Evolutionary conservation across 2,329 filamentous ascomycete species (phyloP).

Genomic region (Tolypocladium capitatum): DNA sequence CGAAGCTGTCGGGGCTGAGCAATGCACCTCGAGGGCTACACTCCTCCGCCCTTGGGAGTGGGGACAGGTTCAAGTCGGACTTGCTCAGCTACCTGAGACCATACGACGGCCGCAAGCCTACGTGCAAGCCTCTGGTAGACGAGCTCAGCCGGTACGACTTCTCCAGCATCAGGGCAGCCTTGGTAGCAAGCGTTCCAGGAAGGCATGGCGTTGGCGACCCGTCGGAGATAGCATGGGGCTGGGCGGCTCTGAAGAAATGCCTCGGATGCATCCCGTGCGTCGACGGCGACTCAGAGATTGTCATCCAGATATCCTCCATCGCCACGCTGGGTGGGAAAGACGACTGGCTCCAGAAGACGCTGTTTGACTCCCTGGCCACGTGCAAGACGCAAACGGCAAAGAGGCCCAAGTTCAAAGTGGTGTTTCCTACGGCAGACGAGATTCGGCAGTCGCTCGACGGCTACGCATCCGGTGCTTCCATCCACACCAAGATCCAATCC

Average conservation of each 20-base stretch:
- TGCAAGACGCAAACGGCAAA: constrained; percentile 15
- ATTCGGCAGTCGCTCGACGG: constrained; percentile 66
- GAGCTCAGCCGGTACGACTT: constrained; percentile 57
- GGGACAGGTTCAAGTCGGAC: constrained; percentile 61
- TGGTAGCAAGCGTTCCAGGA: constrained; percentile 70
- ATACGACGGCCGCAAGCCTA: constrained; percentile 48
- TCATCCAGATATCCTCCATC: constrained; percentile 64
- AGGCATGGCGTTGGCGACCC: constrained; percentile 38
- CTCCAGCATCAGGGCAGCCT: constrained; percentile 48
- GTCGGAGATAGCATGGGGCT: constrained; percentile 57
- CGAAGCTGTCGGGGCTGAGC: constrained; percentile 21
- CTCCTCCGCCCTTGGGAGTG: constrained; percentile 35
- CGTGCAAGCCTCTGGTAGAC: constrained; percentile 40
- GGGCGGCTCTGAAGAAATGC: constrained; percentile 51
- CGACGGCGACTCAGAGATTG: constrained; percentile 31
- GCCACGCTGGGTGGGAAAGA: constrained; percentile 61
- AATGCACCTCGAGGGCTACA: neutral
- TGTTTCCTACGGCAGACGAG: constrained; percentile 72
- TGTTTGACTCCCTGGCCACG: constrained; percentile 38
- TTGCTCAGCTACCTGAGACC: constrained; percentile 57
- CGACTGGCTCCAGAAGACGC: constrained; percentile 55
- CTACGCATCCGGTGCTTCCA: constrained; percentile 63
- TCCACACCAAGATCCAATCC: constrained; percentile 68
- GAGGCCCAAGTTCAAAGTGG: constrained; percentile 47
- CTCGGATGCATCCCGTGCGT: constrained; percentile 40